Base-by-base conservation (phyloP, 495 filamentous ascomycete genomes). In the Aspergillus wentii region DNA sequence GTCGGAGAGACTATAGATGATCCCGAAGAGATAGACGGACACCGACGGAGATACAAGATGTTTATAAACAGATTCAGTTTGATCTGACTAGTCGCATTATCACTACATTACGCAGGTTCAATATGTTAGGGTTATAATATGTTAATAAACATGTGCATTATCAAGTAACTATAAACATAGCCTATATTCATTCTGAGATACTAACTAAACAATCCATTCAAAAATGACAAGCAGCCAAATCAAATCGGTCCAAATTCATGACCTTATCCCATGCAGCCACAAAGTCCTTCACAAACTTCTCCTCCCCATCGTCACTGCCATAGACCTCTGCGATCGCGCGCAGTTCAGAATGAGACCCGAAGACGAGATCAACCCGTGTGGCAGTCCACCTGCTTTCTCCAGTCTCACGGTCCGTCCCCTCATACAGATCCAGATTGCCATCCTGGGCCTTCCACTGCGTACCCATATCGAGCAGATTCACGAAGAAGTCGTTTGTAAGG, bases 401-500 rank as follows among this genome's bases (percentile, higher is more conserved):
- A n/a, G 75, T 73, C 72, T 79, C 78, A 54, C 76, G 78, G 61
- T 85, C 80, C 2, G 57, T 39, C 27, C 80, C 82, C 51, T 83
- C 75, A 48, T 73, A 86, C 29, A 68, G 11, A 38, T 83, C 80
- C 33, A 56, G 49, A 49, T 61, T 48, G 33, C 40, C 49, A 33
- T 61, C 62, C 9, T 51, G 54, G 11, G 74, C 41, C 68, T 78
- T 78, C 82, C 82, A 85, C 17, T 51, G 64, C 1, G 78, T 83
- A 66, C 53, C 61, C 55, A 71, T 72, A 52, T 86, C 82, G 8
- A 86, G 67, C 17, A 86, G 69, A 66, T 85, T 85, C 54, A 80
- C 72, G 52, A 86, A 86, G 71, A 81, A 86, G 64, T 86, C 82
- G 54, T 82, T 83, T 57, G 77, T 82, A 42, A 86, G 72, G 53